Evolutionary conservation across 148 eudicot species (phyloP), one percentile per base, ranked within the genome.

Genomic region (Vaccinium myrtillus): DNA sequence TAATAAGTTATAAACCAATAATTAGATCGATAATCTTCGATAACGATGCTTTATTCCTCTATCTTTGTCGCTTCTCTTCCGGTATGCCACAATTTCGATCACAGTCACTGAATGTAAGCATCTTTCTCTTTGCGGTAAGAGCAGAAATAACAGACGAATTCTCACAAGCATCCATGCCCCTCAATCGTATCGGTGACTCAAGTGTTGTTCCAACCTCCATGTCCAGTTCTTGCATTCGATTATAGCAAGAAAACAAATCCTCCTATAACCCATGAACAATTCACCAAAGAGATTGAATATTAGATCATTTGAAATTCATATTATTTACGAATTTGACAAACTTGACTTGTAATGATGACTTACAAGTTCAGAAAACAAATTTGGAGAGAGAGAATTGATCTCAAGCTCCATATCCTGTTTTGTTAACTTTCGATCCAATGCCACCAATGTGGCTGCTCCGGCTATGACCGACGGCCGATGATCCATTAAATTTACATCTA

Each of bases 351-450:
- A 63, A 36, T 25, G 43, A 84, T 3, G n/a, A 82, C 89, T 89
- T 71, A 90, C 94, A 81, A 81, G 81, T 80, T 90, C 80, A 43
- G 89, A 84, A 84, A 70, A 58, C 83, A 25, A 65, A 79, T 76
- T 61, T 36, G 81, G 78, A 84, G 75, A 50, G 11, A 86, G 43
- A 23, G 83, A 77, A 82, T 81, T 83, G 86, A 90, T 86, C 85
- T 88, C 88, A 75, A 82, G 50, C 74, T 88, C 84, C 84, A 92
- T 76, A 25, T 78, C 82, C 59, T 88, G 77, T 82, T 78, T 84
- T 51, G 90, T 85, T 76, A 90, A 87, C 67, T 74, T 83, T 76
- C 69, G 85, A 87, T 92, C 92, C 84, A 92, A 58, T 80, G 90
- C 86, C 71, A 85, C 83, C 85, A 92, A 84, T 78, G 88, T 83